Evolutionary conservation across 345 rosid species (phyloP).

Genomic region (sweet orange (Citrus sinensis)): DVS_A1.0 CM039164.1:22635501-22636000

Average conservation of each 20-base stretch:
- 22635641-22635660: background rate
- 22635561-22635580: conserved; percentile 64
- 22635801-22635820: conserved; percentile 30
- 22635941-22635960: background rate
- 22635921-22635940: conserved; percentile 15
- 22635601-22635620: conserved; percentile 4
- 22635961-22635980: conserved; percentile 16
- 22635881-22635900: conserved; percentile 30
- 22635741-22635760: conserved; percentile 17
- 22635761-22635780: conserved; percentile 14
- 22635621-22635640: background rate
- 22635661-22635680: background rate
- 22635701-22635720: background rate
- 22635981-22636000: conserved; percentile 13
- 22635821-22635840: conserved; percentile 49
- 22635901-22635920: conserved; percentile 66
- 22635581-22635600: conserved; percentile 45
- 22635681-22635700: background rate
- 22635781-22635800: conserved; percentile 41
- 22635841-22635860: conserved; percentile 40
- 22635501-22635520: conserved; percentile 45
- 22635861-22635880: conserved; percentile 33
- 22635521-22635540: conserved; percentile 58
- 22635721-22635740: background rate
- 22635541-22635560: conserved; percentile 58